Evolutionary conservation across 345 rosid species (phyloP), one percentile per base, ranked within the genome.

Genomic region (Murraya koenigii): DNA sequence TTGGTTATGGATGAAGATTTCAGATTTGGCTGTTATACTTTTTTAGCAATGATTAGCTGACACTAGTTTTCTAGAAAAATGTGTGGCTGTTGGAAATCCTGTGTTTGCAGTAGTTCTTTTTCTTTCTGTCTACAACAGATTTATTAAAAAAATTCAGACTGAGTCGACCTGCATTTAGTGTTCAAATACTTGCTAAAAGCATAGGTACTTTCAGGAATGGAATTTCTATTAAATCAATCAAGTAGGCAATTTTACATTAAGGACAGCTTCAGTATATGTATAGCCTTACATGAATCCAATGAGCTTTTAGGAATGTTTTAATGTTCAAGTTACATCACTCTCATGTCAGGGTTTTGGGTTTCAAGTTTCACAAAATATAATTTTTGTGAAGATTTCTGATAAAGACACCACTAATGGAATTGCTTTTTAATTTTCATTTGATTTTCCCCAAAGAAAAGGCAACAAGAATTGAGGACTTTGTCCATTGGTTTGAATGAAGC

Each of bases 21-120:
- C 33, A 9, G 47, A 33, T 61, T 33, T 19, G 30, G 54, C 15
- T 26, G 58, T 59, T 67, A 6, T 25, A 1, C 38, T 30, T 38
- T 35, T 61, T 39, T 23, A 61, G 33, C 19, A 39, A 73, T 77
- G 23, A 65, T 23, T 63, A 78, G 64, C 13, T 71, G 20, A 55
- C 33, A 17, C 14, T 64, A 17, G 65, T n/a, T 74, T 64, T 47
- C 59, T 49, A 3, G 23, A 28, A 69, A 69, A 44, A n/a, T 17
- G 20, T 28, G 23, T 26, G 36, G 58, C 59, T 26, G 20, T 69
- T 47, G 59, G 58, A 47, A 9, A 26, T 25, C 62, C 74, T 26
- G 65, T 70, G 35, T 41, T 63, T 49, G 8, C 38, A 33, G 66
- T 14, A 39, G 59, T 61, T 25, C 41, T 20, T 23, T 41, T 49